Evolutionary conservation across 805 yeast species (phyloP), one percentile per base, ranked within the genome.

Genomic region (Cyberlindnera samutprakarnensis): DNA sequence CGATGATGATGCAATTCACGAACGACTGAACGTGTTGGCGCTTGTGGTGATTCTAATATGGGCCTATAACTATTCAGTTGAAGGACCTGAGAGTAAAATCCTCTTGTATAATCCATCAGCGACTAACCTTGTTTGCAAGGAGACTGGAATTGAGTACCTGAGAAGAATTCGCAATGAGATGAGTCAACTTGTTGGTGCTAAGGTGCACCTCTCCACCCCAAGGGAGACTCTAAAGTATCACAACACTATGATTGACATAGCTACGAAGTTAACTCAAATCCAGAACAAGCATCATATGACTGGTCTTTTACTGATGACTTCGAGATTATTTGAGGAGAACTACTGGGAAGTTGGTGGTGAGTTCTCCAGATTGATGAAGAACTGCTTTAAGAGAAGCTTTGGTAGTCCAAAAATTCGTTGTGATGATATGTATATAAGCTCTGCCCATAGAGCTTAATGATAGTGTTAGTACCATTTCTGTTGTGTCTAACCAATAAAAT

Each of bases 331-430:
- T 36, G 49, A 48, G 20, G 51, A 49, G 14, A 61, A 71, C 31
- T 63, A 66, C 31, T 78, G 78, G 75, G 72, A 72, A 28, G 56
- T 76, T 31, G 77, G 77, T 10, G 57, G 58, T 28, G 86, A 78
- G 46, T 64, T 72, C 39, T 65, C 77, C 1, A 63, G 64, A 33
- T 54, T 78, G 36, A 55, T 77, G 28, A 53, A 58, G 31, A 72
- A 74, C 43, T 75, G 81, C 51, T 62, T 66, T 19, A 68, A 66
- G 32, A 56, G 85, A 42, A 62, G 74, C 37, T 50, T 70, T 31
- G 82, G 81, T 2, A 58, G 65, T 30, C 41, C 53, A n/a, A 57
- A 59, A 16, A 57, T 62, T 3, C 59, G 68, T 4, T 65, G 76
- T 44, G 67, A 65, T 31, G 63, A 66, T 37, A 74, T 75, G 80